A percentile compares a stretch with the other conserved stretches of the same genome.
Conservation (phyloP, 768 basidiomycete species). For the Pholiota conissans region DNA sequence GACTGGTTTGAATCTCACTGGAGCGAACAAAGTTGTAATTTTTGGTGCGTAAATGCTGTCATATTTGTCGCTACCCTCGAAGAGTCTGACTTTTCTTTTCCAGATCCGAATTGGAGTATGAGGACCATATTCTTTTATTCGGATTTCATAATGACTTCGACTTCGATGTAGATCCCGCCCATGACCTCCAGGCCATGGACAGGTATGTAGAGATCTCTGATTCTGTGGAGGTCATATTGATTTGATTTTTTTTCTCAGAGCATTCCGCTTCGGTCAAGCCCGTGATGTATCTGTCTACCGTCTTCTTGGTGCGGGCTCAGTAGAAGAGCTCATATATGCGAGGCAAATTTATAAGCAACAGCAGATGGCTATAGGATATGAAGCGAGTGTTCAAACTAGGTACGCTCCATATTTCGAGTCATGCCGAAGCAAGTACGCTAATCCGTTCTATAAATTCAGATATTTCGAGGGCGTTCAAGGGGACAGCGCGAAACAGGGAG, state of each 20-base stretch:
- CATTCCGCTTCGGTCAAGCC: slow-evolving; percentile 84
- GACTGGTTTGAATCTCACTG: slow-evolving; percentile 86
- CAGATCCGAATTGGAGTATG: slow-evolving; percentile 94
- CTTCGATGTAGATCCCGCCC: slow-evolving; percentile 73
- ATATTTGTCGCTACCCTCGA: neutral
- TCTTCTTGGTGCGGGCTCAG: slow-evolving; percentile 81
- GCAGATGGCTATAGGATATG: slow-evolving; percentile 89
- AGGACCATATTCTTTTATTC: slow-evolving; percentile 6
- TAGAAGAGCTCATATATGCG: slow-evolving; percentile 87
- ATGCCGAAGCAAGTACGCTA: no score
- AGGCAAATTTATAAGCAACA: slow-evolving; percentile 93
- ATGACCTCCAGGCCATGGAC: slow-evolving; percentile 93
- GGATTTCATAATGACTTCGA: slow-evolving; percentile 1
- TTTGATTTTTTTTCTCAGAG: slow-evolving; percentile 32
- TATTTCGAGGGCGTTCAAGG: slow-evolving; percentile 86
- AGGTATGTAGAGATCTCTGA: slow-evolving; percentile 31
- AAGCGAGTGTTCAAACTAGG: slow-evolving; percentile 82
- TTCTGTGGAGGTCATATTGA: no score
- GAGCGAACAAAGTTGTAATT: slow-evolving; percentile 93
- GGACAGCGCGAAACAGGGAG: slow-evolving; percentile 70
- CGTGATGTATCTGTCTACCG: slow-evolving; percentile 85
- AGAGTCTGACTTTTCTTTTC: slow-evolving; percentile 9
- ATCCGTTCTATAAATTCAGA: slow-evolving; percentile 30
- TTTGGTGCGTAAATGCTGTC: slow-evolving; percentile 75
- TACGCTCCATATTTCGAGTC: slow-evolving; percentile 25